Percentiles rank a stretch among this genome's conserved stretches.
Evolutionary conservation across 345 rosid species (phyloP).

Genomic region (Lumnitzera littorea): DNA sequence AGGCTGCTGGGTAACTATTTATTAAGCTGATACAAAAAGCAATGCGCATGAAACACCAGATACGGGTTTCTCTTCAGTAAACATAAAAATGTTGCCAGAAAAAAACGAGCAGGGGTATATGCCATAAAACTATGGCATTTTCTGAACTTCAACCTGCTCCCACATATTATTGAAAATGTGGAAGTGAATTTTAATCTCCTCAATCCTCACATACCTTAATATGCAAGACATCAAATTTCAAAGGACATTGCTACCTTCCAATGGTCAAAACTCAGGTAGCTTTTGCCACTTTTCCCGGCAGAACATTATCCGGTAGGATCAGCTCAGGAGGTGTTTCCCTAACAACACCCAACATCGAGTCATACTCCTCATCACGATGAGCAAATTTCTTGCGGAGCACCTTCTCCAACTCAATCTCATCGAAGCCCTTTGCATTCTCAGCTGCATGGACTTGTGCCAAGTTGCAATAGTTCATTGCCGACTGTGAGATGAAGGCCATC

Average conservation of each 20-base stretch:
- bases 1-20: too few species aligned
- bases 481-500: slow-evolving; percentile 63
- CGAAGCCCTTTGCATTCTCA: slow-evolving; percentile 54
- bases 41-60: too few species aligned
- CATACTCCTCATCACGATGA: slow-evolving; percentile 63
- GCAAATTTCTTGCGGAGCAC: slow-evolving; percentile 64
- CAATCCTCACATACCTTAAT: too few species aligned
- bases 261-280: slow-evolving; percentile 15
- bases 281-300: slow-evolving; percentile 40
- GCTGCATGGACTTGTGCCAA: slow-evolving; percentile 81
- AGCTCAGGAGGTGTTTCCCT: slow-evolving; percentile 68
- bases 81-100: too few species aligned
- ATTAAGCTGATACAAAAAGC: too few species aligned
- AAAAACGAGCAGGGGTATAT: too few species aligned
- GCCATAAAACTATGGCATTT: too few species aligned
- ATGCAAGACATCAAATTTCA: slow-evolving; percentile 1
- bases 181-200: too few species aligned
- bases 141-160: too few species aligned
- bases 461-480: slow-evolving; percentile 56
- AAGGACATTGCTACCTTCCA: slow-evolving; percentile 5
- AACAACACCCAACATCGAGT: slow-evolving; percentile 71
- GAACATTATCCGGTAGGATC: slow-evolving; percentile 45
- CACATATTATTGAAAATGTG: slow-evolving; percentile 1
- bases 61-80: too few species aligned
- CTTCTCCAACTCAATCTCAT: slow-evolving; percentile 55